Percentiles rank a stretch among this genome's conserved stretches.
phyloP scores from a whole-genome alignment of 2,329 filamentous ascomycete genomes.

The Chaetomiaceae sp. region DNA sequence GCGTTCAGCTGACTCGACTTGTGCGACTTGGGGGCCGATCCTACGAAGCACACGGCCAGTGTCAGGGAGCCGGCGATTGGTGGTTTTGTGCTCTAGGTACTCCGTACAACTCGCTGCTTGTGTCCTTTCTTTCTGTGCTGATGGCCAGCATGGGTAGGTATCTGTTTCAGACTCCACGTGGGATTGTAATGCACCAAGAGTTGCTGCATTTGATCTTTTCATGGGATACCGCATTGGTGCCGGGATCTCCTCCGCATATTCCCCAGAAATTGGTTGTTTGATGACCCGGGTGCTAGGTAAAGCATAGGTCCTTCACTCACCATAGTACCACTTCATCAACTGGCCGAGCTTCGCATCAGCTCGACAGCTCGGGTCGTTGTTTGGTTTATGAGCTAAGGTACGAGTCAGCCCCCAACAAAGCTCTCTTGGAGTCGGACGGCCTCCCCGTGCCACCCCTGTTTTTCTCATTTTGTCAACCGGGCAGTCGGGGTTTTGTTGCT shows the following conservation, averaged over 20 bases:
- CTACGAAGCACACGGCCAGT: too few species aligned
- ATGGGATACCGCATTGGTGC: conserved; percentile 1
- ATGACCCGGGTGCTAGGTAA: conserved; percentile 15
- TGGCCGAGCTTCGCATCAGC: not conserved
- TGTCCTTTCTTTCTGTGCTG: too few species aligned
- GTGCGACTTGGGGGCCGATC: not conserved
- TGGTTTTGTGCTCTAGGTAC: too few species aligned
- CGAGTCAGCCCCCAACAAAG: conserved; percentile 9
- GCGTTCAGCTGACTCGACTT: not conserved
- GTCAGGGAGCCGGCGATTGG: too few species aligned
- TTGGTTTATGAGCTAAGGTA: conserved; percentile 11
- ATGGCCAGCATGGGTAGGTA: too few species aligned
- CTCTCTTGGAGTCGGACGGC: not conserved
- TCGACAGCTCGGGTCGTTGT: conserved; percentile 18
- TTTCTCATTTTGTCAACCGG: conserved; percentile 12
- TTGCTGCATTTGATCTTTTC: not conserved
- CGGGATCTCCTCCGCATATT: conserved; percentile 3
- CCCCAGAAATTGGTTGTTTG: conserved; percentile 15
- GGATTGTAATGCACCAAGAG: not conserved
- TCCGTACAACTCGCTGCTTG: too few species aligned
- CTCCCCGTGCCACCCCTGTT: conserved; percentile 5
- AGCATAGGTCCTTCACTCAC: not conserved
- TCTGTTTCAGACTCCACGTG: not conserved
- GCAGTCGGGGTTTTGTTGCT: not conserved
- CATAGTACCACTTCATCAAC: too few species aligned